Conservation (phyloP, 2,329 filamentous ascomycete genomes). For the Xylaria hypoxylon region DNA sequence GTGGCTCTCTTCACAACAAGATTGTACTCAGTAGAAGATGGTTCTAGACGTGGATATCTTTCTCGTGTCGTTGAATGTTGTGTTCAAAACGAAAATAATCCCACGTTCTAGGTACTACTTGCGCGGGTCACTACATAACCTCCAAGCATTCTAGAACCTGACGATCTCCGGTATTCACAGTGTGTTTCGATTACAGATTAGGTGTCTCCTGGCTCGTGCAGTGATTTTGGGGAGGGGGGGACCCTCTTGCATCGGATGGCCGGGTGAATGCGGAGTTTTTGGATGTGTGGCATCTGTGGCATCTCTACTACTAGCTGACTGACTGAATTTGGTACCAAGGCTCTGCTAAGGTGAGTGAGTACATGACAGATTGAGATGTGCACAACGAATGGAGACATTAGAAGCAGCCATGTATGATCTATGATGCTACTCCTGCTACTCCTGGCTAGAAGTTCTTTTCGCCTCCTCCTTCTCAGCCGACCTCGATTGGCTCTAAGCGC, state of each 20-base stretch:
- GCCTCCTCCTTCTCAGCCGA: slow-evolving; percentile 19
- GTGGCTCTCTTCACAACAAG: slow-evolving; percentile 12
- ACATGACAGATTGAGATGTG: not conserved
- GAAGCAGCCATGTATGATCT: slow-evolving; percentile 3
- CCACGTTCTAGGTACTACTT: slow-evolving; percentile 2
- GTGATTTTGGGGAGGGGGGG: slow-evolving; percentile 1
- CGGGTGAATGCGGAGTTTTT: slow-evolving; percentile 35
- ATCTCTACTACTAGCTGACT: slow-evolving; percentile 27
- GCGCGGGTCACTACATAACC: slow-evolving; percentile 20
- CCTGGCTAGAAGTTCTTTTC: slow-evolving; percentile 15
- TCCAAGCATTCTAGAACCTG: slow-evolving; percentile 23
- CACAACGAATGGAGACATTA: slow-evolving; percentile 19
- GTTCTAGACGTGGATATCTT: not conserved
- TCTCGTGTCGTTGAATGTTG: slow-evolving; percentile 6
- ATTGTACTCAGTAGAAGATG: slow-evolving; percentile 5
- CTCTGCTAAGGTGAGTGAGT: too few relatives aligned
- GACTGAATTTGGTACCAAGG: slow-evolving; percentile 25
- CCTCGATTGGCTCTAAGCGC: slow-evolving; percentile 27
- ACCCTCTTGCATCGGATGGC: slow-evolving; percentile 32
- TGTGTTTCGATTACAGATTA: not conserved
- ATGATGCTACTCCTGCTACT: slow-evolving; percentile 12
- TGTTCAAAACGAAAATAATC: slow-evolving; percentile 16
- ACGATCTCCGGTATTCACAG: slow-evolving; percentile 6
- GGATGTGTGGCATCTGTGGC: slow-evolving; percentile 35
- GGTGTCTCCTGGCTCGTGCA: slow-evolving; percentile 26